These are phyloP conservation scores for Trebouxiophyceae sp. DNA, from an alignment of 163 green algal genomes.

Conservation along the genomic window DNA sequence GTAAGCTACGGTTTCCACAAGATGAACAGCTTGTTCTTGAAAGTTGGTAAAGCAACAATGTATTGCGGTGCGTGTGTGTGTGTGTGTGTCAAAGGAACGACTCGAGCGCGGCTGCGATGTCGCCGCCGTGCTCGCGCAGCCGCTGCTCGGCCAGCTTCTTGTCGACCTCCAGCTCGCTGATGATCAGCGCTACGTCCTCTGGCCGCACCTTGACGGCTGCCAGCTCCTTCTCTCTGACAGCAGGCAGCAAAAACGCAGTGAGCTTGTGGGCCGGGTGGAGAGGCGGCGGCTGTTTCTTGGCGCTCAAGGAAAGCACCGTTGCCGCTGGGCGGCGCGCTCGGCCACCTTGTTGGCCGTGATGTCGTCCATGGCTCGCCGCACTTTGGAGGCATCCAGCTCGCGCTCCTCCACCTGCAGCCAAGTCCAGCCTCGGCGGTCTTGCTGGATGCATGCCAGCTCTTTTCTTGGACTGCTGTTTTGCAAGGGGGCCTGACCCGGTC, in stretches of 20 bases:
- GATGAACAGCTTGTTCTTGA: no score
- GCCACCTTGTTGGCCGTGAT: not conserved
- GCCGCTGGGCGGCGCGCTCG: not conserved
- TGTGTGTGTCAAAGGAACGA: constrained; percentile 14
- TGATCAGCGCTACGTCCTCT: constrained; percentile 51
- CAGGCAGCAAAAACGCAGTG: not conserved
- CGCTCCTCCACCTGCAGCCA: constrained; percentile 15
- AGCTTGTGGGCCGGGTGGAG: not conserved
- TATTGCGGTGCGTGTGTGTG: no score
- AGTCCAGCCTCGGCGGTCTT: not conserved
- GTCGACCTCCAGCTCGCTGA: constrained; percentile 56
- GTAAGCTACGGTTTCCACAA: no score
- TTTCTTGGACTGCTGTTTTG: not conserved
- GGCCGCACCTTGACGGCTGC: constrained; percentile 28
- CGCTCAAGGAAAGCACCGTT: not conserved
- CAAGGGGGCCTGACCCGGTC: constrained; percentile 28
- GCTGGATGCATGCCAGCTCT: no score
- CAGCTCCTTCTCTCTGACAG: constrained; percentile 30
- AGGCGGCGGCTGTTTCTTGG: not conserved
- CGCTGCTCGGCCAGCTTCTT: constrained; percentile 56
- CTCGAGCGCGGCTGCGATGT: constrained; percentile 25
- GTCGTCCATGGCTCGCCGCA: not conserved
- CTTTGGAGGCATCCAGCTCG: constrained; percentile 17
- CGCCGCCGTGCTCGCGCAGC: constrained; percentile 33
- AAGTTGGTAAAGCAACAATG: no score